Conservation (phyloP, 1,139 yeast genomes). For the Taphrina deformans region DNA sequence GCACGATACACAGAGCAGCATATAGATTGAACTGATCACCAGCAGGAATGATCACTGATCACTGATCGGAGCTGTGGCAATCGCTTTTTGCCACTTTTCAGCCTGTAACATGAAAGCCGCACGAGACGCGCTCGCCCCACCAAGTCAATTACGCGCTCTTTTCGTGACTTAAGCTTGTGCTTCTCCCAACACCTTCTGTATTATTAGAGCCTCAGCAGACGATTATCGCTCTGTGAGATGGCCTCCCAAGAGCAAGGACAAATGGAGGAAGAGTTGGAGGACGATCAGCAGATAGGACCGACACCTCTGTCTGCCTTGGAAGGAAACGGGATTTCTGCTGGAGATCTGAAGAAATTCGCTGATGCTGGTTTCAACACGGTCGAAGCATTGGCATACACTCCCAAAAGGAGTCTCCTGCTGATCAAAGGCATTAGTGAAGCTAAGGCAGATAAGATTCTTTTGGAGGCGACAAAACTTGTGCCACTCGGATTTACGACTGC, state of each 20-base stretch:
- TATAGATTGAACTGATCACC: neutral
- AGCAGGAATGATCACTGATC: neutral
- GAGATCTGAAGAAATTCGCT: conserved; percentile 75
- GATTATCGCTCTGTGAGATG: neutral
- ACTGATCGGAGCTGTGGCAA: conserved; percentile 1
- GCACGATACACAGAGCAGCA: no score
- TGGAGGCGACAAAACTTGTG: conserved; percentile 81
- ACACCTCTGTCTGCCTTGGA: conserved; percentile 40
- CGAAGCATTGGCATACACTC: conserved; percentile 41
- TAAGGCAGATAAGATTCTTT: conserved; percentile 81
- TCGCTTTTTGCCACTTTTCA: neutral
- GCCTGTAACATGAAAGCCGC: neutral
- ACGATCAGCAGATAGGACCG: conserved; percentile 38
- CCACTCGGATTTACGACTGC: conserved; percentile 99
- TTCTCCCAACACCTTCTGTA: no score
- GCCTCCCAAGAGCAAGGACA: conserved; percentile 3
- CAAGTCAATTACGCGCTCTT: conserved; percentile 2
- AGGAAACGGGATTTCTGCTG: conserved; percentile 81
- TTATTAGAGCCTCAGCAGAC: no score
- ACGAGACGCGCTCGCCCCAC: neutral
- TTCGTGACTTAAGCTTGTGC: neutral
- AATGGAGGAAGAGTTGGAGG: conserved; percentile 30
- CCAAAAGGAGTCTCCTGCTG: conserved; percentile 70
- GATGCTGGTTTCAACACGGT: conserved; percentile 62
- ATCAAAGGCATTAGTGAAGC: conserved; percentile 95